These are phyloP conservation scores for Hypoxylon cercidicola DNA, from an alignment of 495 filamentous ascomycete genomes.

Conservation along the genomic window DNA sequence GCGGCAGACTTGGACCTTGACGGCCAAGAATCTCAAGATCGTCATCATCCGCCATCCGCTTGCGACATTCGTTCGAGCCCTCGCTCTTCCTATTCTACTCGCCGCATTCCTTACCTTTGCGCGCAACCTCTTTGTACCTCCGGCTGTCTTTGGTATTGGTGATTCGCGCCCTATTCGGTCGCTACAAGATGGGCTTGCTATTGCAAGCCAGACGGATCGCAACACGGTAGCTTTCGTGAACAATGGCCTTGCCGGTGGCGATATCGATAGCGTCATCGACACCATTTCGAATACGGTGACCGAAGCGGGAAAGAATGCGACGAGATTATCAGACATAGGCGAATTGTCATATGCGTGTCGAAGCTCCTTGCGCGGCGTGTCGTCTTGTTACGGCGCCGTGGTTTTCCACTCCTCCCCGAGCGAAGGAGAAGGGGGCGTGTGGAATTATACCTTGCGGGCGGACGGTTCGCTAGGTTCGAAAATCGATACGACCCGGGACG, in stretches of 20 bases:
- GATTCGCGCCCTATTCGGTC: conserved; percentile 64
- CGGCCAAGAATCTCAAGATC: conserved; percentile 78
- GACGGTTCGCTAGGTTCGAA: conserved; percentile 69
- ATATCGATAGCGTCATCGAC: conserved; percentile 77
- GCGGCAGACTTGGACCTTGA: conserved; percentile 77
- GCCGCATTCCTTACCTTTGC: conserved; percentile 74
- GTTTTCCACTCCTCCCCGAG: conserved; percentile 77
- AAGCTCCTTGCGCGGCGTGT: conserved; percentile 75
- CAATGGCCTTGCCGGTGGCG: conserved; percentile 73
- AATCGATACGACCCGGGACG: conserved; percentile 65
- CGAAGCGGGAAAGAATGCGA: conserved; percentile 64
- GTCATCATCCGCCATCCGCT: conserved; percentile 70
- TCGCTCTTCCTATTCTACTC: conserved; percentile 77
- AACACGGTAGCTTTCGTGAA: conserved; percentile 83
- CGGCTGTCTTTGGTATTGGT: conserved; percentile 75
- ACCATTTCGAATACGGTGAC: conserved; percentile 62
- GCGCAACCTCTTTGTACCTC: conserved; percentile 73
- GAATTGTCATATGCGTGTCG: conserved; percentile 70
- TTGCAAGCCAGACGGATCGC: conserved; percentile 58
- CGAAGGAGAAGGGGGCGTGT: conserved; percentile 71
- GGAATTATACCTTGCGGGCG: conserved; percentile 86
- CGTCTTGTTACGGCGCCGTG: conserved; percentile 77
- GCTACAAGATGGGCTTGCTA: conserved; percentile 67
- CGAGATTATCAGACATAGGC: conserved; percentile 59
- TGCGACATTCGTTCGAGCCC: conserved; percentile 72